These are phyloP conservation scores for Gossypium sturtianum DNA, from an alignment of 345 rosid species.

Conservation along the genomic window DNA sequence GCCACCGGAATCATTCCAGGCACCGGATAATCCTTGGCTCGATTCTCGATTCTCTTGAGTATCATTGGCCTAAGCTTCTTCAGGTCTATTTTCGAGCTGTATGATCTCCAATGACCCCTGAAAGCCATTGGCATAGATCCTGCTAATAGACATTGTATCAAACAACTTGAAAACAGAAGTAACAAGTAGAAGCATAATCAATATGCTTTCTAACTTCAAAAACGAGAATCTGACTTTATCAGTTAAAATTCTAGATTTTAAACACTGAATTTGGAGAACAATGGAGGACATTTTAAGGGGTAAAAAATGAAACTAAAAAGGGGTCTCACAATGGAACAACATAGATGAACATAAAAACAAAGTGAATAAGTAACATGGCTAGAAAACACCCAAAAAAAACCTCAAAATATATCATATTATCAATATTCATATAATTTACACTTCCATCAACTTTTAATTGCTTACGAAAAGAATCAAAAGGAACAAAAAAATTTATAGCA, in stretches of 20 bases:
- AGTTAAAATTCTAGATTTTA: not conserved
- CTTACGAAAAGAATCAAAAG: too few species aligned
- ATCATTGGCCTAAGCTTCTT: conserved; percentile 77
- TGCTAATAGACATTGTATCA: not conserved
- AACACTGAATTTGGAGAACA: not conserved
- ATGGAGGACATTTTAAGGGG: not conserved
- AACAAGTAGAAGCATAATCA: conserved; percentile 2
- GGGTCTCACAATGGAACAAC: not conserved
- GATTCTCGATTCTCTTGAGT: conserved; percentile 55
- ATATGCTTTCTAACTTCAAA: not conserved
- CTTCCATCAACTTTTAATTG: too few species aligned
- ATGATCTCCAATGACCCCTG: conserved; percentile 28
- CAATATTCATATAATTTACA: too few species aligned
- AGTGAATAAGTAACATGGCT: not conserved
- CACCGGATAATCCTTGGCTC: conserved; percentile 67
- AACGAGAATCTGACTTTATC: not conserved
- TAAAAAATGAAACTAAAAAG: not conserved
- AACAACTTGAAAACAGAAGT: conserved; percentile 1
- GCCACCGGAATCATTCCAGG: conserved; percentile 60
- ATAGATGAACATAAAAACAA: not conserved
- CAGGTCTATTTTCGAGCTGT: conserved; percentile 47
- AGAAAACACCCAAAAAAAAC: too few species aligned
- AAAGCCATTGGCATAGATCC: conserved; percentile 6
- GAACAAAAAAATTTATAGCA: too few species aligned
- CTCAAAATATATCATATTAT: too few species aligned